Evolutionary conservation across 495 filamentous ascomycete species (phyloP).

Genomic region (Tuber indicum): DNA sequence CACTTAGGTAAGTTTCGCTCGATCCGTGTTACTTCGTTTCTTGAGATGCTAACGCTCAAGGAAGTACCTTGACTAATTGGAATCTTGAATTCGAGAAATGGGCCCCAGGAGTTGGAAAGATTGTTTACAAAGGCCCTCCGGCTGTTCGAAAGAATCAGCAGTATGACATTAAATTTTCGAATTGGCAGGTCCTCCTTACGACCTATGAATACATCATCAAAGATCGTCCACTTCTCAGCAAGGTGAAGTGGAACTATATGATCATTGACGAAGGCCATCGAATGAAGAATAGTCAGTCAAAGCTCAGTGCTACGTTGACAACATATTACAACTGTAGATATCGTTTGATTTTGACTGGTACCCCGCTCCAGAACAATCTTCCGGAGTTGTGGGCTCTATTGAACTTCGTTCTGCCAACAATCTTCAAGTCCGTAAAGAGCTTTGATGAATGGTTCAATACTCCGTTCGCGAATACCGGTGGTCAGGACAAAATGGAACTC

Average conservation of each 20-base stretch:
- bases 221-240: conserved; percentile 85
- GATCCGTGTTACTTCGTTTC: background rate
- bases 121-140: conserved; percentile 96
- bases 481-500: conserved; percentile 96
- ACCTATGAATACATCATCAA: conserved; percentile 99
- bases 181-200: conserved; percentile 92
- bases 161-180: conserved; percentile 84
- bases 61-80: conserved; percentile 94
- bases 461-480: conserved; percentile 95
- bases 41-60: conserved; percentile 16
- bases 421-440: conserved; percentile 98
- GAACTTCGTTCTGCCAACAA: conserved; percentile 95
- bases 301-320: conserved; percentile 88
- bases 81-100: conserved; percentile 98
- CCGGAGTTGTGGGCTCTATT: conserved; percentile 94
- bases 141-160: conserved; percentile 83
- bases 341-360: conserved; percentile 93
- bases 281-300: conserved; percentile 98
- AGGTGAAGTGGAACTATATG: conserved; percentile 99
- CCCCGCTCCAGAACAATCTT: conserved; percentile 93
- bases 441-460: conserved; percentile 99
- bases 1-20: conserved; percentile 48
- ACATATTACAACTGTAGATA: conserved; percentile 91
- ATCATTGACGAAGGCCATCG: conserved; percentile 99
- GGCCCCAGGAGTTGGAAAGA: conserved; percentile 75